phyloP scores from a whole-genome alignment of 2,329 filamentous ascomycete genomes.

The Penicillium sp. region DNA sequence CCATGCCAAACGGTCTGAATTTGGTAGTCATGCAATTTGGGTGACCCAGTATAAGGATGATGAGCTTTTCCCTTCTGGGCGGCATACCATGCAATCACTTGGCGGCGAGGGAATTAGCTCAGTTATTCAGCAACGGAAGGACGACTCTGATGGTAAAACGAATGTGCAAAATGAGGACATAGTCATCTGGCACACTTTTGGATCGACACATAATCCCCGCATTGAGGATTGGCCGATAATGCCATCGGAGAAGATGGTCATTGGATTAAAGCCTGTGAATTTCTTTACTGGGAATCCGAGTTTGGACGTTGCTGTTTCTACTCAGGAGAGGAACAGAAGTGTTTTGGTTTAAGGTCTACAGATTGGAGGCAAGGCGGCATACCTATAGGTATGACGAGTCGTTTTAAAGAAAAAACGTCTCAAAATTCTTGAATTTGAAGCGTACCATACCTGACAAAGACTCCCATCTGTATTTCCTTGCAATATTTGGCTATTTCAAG shows the following conservation, averaged over 20 bases:
- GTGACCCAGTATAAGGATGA: constrained; percentile 53
- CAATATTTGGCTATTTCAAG: no score
- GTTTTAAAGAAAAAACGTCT: no score
- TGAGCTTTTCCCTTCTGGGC: constrained; percentile 52
- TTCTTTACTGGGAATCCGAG: constrained; percentile 23
- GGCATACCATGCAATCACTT: constrained; percentile 52
- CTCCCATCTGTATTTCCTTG: no score
- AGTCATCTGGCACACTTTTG: constrained; percentile 41
- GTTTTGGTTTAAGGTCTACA: constrained; percentile 5
- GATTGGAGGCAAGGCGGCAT: neutral
- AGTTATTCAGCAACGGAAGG: constrained; percentile 23
- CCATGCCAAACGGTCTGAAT: constrained; percentile 53
- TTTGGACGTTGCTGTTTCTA: constrained; percentile 21
- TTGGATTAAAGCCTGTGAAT: constrained; percentile 24
- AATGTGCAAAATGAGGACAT: constrained; percentile 36
- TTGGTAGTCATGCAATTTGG: constrained; percentile 53
- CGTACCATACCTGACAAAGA: no score
- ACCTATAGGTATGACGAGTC: no score
- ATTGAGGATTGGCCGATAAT: constrained; percentile 45
- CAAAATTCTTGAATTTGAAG: no score
- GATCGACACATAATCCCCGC: constrained; percentile 44
- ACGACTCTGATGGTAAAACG: neutral
- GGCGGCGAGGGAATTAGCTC: constrained; percentile 33
- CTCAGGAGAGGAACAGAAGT: constrained; percentile 19
- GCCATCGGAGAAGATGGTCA: constrained; percentile 28